Evolutionary conservation across 2,329 filamentous ascomycete genomes (phyloP).

Genomic region (Nothomitra cinnamomea): DNA sequence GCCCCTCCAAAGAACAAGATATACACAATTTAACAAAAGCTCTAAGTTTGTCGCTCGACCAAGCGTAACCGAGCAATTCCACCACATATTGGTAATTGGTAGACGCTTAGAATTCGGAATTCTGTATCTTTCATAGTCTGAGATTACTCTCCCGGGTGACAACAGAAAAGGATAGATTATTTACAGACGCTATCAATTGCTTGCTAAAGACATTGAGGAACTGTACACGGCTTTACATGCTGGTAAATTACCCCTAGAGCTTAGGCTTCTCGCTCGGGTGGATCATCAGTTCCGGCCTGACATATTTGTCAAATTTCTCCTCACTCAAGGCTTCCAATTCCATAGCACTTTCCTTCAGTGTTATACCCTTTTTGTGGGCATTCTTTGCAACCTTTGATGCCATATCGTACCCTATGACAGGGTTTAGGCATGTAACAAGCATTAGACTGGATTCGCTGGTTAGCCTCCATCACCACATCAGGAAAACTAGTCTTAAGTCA

Average conservation of each 20-base stretch:
- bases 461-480: constrained; percentile 10
- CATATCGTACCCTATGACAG: constrained; percentile 95
- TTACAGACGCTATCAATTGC: background rate
- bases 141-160: no score
- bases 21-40: no score
- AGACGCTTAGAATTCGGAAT: no score
- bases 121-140: no score
- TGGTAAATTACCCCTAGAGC: constrained; percentile 23
- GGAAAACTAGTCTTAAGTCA: background rate
- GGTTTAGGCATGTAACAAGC: constrained; percentile 95
- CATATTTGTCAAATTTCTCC: constrained; percentile 79
- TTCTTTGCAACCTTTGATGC: constrained; percentile 96
- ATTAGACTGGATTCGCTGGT: constrained; percentile 49
- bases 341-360: constrained; percentile 83
- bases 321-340: constrained; percentile 78
- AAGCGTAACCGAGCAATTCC: no score
- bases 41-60: no score
- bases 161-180: background rate
- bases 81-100: no score
- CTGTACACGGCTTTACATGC: background rate
- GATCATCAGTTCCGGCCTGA: constrained; percentile 91
- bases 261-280: constrained; percentile 48
- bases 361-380: constrained; percentile 94
- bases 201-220: background rate
- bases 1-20: no score